Base-by-base conservation (phyloP, 352 stramenopile species). In the Phytopythium aichiense region DNA sequence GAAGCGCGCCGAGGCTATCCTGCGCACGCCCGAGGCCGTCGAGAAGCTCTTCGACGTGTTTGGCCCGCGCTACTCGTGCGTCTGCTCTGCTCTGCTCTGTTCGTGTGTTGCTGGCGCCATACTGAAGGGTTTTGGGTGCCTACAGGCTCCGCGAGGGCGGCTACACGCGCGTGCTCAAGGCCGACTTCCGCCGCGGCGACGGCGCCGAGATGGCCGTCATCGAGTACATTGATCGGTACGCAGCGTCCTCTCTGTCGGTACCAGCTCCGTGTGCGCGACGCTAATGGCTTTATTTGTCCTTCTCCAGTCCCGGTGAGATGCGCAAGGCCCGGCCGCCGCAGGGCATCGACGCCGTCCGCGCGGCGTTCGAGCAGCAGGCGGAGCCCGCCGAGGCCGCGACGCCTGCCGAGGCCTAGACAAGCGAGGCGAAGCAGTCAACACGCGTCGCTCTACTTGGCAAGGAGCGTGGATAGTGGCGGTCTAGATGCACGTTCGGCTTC, bases 151-250 rank as follows among this genome's bases (percentile, higher is more conserved):
- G 91, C 48, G 82, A 90, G 59, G 91, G 97, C 18, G 97, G 97
- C 56, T 99, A 99, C 83, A 99, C 96, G 45, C 84, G 97, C 58
- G 88, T 99, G 31, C 71, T 99, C 63, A 98, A 99, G 79, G 83
- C 86, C 33, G 88, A 96, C 61, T 95, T 92, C 53, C 88, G 96
- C 55, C 81, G 80, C 61, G 95, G 96, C 56, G 96, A 99, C 69
- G 96, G 96, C 60, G 96, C 97, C 59, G 92, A 98, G 58, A 99
- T 99, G 97, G 94, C 95, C 16, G 71, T 99, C 23, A 98, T 99
- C 76, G 97, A 99, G 87, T 99, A 98, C 81, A 91, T 99, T 23
- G 97, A 99, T 69, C 85, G 89, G 87, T 94, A 70, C 48, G 74
- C 54, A 22, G 56, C 31, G 22, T 58, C 12, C 16, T 49, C 35